Base-by-base conservation (phyloP, 2,329 filamentous ascomycete species). In the Dothiorella sarmentorum region DNA sequence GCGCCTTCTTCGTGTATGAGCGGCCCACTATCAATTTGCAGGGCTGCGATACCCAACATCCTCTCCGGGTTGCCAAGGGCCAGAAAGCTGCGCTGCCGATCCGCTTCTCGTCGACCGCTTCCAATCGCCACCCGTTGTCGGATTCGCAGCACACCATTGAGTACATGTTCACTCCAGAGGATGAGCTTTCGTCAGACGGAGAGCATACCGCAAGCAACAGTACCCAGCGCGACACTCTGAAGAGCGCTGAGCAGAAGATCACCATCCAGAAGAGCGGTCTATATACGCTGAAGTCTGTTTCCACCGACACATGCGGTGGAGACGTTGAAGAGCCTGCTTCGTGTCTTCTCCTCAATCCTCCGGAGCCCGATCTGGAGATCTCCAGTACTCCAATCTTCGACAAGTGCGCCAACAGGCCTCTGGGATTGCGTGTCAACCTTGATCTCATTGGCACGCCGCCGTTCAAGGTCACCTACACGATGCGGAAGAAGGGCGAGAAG, bases 291-390 rank as follows among this genome's bases (percentile, higher is more conserved):
- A 88, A 85, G 63, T 85, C 89, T 13, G 84, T 97, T 7, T 85
- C 86, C 1, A 95, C 90, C 58, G 86, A 89, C 22, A 88, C 85
- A 61, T 99, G 94, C 69, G 80, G 85, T 31, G 94, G 94, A 44
- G 92, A 97, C 65, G 86, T 99, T 4, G 82, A 93, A 63, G 94
- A 99, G 71, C 94, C 94, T 26, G 90, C 93, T 2, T 94, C 92
- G n/a, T 97, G 93, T 71, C 80, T 96, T 60, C 78, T 99, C 56
- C 81, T 95, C 64, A 99, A 97, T 64, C 94, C 94, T 4, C 87
- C 94, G 0, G 87, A 96, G 73, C 94, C 94, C 9, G 85, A 87
- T 58, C 73, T 99, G 60, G 80, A 84, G 4, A 78, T 99, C 51
- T 82, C 82, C 29, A 81, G 85, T 6, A 89, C 96, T 65, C 87